A percentile compares a stretch with the other conserved stretches of the same genome.
These are phyloP conservation scores for Sutorius eximius DNA, from an alignment of 1,284 basidiomycete species.

Conservation along the genomic window DNA sequence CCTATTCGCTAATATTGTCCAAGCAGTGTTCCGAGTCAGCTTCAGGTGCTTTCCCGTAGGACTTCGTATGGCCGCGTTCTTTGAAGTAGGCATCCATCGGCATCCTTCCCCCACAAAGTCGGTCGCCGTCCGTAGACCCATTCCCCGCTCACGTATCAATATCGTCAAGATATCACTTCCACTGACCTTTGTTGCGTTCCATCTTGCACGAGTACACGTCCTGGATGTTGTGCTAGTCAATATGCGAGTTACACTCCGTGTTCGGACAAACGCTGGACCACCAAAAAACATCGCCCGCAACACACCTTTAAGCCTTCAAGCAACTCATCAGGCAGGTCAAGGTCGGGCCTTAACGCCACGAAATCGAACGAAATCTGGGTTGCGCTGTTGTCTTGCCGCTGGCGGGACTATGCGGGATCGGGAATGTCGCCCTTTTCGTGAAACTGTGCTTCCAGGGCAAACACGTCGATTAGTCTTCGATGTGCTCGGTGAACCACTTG, in stretches of 20 bases:
- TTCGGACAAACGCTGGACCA: constrained; percentile 57
- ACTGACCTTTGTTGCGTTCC: constrained; percentile 68
- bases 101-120: constrained; percentile 58
- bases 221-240: constrained; percentile 35
- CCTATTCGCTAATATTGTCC: constrained; percentile 53
- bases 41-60: constrained; percentile 50
- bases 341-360: constrained; percentile 57
- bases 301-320: constrained; percentile 57
- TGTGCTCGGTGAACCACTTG: constrained; percentile 53
- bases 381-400: constrained; percentile 68
- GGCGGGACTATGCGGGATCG: constrained; percentile 47
- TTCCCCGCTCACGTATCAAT: constrained; percentile 54
- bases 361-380: constrained; percentile 63
- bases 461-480: constrained; percentile 57
- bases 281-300: constrained; percentile 65
- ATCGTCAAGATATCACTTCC: constrained; percentile 70
- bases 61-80: constrained; percentile 47
- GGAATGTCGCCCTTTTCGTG: constrained; percentile 56
- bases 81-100: constrained; percentile 51
- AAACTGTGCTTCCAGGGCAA: constrained; percentile 59
- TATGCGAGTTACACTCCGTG: not conserved
- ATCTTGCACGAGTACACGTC: constrained; percentile 74
- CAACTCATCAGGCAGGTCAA: constrained; percentile 62
- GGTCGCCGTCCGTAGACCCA: constrained; percentile 57
- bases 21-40: constrained; percentile 46